These are phyloP conservation scores for Aspergillus pseudonomiae DNA, from an alignment of 2,329 filamentous ascomycete genomes.

Conservation along the genomic window DNA sequence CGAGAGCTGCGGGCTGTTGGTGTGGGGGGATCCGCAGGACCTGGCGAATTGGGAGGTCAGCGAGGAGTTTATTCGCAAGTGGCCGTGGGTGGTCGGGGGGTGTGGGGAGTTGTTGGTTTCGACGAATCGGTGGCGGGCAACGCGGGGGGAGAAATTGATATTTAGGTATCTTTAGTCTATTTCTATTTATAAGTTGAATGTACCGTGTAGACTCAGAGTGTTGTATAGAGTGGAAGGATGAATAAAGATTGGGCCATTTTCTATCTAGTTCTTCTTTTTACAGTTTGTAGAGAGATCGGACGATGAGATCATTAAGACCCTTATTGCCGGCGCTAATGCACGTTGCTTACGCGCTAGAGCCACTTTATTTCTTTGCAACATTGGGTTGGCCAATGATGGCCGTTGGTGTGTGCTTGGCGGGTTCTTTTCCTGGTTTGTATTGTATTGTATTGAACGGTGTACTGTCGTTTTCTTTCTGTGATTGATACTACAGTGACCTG, in stretches of 20 bases:
- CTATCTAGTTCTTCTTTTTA: too few relatives aligned
- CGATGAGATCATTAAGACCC: neutral
- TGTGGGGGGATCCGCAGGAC: constrained; percentile 56
- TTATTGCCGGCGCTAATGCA: constrained; percentile 20
- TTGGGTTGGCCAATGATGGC: neutral
- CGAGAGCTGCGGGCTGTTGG: constrained; percentile 42
- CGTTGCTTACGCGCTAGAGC: constrained; percentile 17
- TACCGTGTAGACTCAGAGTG: too few relatives aligned
- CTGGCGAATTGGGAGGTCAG: constrained; percentile 53
- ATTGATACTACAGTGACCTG: too few relatives aligned
- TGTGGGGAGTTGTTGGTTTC: constrained; percentile 31
- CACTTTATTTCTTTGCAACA: constrained; percentile 1
- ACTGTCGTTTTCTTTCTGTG: too few relatives aligned
- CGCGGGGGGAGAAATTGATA: constrained; percentile 15
- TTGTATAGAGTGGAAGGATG: too few relatives aligned
- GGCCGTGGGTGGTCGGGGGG: constrained; percentile 37
- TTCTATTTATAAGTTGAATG: neutral
- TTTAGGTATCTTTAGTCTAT: constrained; percentile 10
- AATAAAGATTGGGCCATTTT: too few relatives aligned
- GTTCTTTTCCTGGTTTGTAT: neutral
- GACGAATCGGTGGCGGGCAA: constrained; percentile 32
- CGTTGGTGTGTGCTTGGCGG: neutral
- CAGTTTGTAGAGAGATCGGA: neutral
- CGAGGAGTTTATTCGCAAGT: constrained; percentile 51
- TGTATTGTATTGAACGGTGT: neutral